Evolutionary conservation across 139 green algal species (phyloP), one percentile per base, ranked within the genome.

Genomic region (Pleodorina starrii): DNA sequence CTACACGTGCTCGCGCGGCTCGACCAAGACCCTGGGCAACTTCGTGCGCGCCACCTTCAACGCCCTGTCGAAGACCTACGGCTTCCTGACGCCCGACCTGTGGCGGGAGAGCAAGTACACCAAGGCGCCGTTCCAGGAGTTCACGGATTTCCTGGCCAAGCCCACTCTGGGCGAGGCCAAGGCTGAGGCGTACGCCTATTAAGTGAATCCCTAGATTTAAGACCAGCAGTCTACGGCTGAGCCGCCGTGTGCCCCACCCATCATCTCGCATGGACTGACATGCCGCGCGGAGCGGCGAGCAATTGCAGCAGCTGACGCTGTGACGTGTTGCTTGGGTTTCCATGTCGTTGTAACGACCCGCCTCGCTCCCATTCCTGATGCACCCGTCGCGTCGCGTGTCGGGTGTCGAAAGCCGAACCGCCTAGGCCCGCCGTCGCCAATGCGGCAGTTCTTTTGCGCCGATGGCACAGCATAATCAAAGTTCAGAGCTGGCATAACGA

Each of bases 11-110:
- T 99, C 98, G 25, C 92, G 94, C 84, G 98, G 98, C 77, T 97
- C 93, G 85, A 98, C 96, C 89, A 98, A 98, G 91, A 99, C 98
- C n/a, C 95, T 99, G 75, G 98, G 98, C 87, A 99, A 99, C 97
- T 99, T 99, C 86, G 97, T 99, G 50, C 99, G 99, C 54, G 94
- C 94, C 54, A 95, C 95, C 42, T 93, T 94, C 75, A 85, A 91
- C 76, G 92, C 93, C 3, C 89, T 95, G 60, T 79, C 89, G 63
- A 91, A 94, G 84, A 99, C 98, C 27, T 99, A 99, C 85, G 96
- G 94, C 78, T 99, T 99, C 97, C 93, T 99, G 76, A 97, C 98
- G 16, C 98, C 98, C 46, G 98, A 99, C 73, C 92, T 99, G 85
- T 99, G 98, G 98, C 92, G 93, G 69, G 96, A 99, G 94, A 99